Evolutionary conservation across 805 yeast species (phyloP).

Genomic region (Jamesozyma gamospora): DNA sequence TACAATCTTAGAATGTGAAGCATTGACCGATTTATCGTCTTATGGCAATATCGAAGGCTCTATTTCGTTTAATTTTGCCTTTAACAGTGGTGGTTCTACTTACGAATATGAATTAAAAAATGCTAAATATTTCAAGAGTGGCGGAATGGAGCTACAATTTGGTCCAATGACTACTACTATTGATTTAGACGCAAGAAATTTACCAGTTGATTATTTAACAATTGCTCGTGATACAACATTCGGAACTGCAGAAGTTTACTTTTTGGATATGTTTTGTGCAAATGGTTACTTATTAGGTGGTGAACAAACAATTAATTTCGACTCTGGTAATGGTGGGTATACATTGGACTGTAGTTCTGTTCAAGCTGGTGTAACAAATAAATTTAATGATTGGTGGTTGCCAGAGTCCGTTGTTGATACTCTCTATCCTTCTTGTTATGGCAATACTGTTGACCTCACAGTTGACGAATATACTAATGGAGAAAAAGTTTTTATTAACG

Average conservation of each 20-base stretch:
- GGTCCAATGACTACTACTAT: conserved; percentile 22
- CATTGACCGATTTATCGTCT: conserved; percentile 13
- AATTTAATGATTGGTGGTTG: conserved; percentile 30
- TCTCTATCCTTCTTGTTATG: conserved; percentile 18
- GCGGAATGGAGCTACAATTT: conserved; percentile 23
- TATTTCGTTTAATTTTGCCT: conserved; percentile 23
- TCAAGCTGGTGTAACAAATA: conserved; percentile 17
- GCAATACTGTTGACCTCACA: conserved; percentile 12
- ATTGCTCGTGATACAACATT: conserved; percentile 28
- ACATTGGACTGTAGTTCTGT: conserved; percentile 29
- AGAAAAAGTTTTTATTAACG: conserved; percentile 26
- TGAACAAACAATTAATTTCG: conserved; percentile 18
- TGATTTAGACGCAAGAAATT: conserved; percentile 16
- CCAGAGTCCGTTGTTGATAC: conserved; percentile 16
- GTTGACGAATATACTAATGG: conserved; percentile 20
- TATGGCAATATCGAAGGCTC: conserved; percentile 21
- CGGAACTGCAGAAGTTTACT: conserved; percentile 26
- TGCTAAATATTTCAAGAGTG: conserved; percentile 23
- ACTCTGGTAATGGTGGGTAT: conserved; percentile 26
- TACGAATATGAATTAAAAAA: conserved; percentile 25
- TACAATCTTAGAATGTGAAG: conserved; percentile 26
- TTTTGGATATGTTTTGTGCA: conserved; percentile 28
- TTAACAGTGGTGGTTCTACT: conserved; percentile 30
- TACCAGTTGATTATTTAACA: conserved; percentile 13
- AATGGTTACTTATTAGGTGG: conserved; percentile 25